phyloP scores from a whole-genome alignment of 257 asterid species.

The Perilla frutescens region DNA sequence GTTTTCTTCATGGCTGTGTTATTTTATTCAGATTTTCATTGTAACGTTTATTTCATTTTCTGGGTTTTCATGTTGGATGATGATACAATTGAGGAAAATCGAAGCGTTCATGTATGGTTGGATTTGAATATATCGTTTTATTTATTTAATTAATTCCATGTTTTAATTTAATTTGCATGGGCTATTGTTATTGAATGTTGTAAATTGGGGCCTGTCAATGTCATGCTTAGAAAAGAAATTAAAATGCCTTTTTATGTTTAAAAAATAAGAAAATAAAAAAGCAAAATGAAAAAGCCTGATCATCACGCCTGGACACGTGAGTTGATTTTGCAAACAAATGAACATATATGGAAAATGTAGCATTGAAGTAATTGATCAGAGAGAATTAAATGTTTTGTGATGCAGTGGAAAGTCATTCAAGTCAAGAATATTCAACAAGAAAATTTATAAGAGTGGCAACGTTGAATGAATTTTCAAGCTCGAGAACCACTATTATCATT shows the following conservation, averaged over 20 bases:
- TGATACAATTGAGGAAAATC: background rate
- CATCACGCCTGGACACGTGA: no score
- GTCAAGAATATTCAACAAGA: slow-evolving; percentile 37
- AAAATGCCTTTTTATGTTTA: no score
- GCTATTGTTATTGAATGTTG: no score
- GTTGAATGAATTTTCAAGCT: slow-evolving; percentile 32
- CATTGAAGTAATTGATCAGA: slow-evolving; percentile 35
- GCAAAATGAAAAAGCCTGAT: no score
- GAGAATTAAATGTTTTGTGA: slow-evolving; percentile 28
- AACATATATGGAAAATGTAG: slow-evolving; percentile 27
- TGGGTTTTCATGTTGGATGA: background rate
- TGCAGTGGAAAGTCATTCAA: slow-evolving; percentile 27
- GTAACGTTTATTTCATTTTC: background rate
- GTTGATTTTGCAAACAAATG: background rate
- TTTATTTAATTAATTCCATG: no score
- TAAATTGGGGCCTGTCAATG: no score
- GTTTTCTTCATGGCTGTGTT: background rate
- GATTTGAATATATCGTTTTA: no score
- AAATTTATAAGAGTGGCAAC: background rate
- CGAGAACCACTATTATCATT: slow-evolving; percentile 26
- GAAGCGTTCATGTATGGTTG: background rate
- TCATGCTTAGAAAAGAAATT: no score
- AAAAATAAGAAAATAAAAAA: no score
- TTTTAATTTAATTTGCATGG: no score
- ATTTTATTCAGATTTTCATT: background rate